Percentiles rank a stretch among this genome's conserved stretches.
phyloP scores from a whole-genome alignment of 345 rosid genomes.

The Hypericum androsaemum region DNA sequence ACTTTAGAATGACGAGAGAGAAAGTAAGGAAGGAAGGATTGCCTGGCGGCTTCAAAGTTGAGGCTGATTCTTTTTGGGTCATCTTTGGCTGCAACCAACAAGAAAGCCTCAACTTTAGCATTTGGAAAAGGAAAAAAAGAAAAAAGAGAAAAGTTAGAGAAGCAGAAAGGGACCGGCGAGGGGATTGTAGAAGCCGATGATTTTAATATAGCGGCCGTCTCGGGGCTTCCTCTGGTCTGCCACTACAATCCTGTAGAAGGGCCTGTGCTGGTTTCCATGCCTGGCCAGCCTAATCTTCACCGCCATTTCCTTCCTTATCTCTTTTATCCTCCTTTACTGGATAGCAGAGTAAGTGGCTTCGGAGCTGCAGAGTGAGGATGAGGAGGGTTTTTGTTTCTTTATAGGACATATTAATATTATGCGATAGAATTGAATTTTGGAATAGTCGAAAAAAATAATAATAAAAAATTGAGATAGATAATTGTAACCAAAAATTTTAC shows the following conservation, averaged over 20 bases:
- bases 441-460: too few relatives aligned
- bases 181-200: constrained; percentile 11
- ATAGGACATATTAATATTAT: too few relatives aligned
- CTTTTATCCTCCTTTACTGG: too few relatives aligned
- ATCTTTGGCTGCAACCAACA: not conserved
- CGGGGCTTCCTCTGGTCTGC: constrained; percentile 7
- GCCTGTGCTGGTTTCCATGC: constrained; percentile 9
- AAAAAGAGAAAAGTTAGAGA: not conserved
- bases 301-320: not conserved
- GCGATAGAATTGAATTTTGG: too few relatives aligned
- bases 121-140: constrained; percentile 5
- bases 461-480: too few relatives aligned
- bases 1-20: not conserved
- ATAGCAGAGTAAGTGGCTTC: too few relatives aligned
- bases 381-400: too few relatives aligned
- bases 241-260: constrained; percentile 11
- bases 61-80: constrained; percentile 1
- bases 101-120: not conserved
- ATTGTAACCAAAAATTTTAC: too few relatives aligned
- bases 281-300: constrained; percentile 12
- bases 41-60: not conserved
- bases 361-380: too few relatives aligned
- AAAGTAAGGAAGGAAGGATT: not conserved
- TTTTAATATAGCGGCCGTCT: constrained; percentile 6
- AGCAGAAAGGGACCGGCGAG: not conserved